Base-by-base conservation (phyloP, 2,329 filamentous ascomycete species). In the Aspergillus felis region DNA sequence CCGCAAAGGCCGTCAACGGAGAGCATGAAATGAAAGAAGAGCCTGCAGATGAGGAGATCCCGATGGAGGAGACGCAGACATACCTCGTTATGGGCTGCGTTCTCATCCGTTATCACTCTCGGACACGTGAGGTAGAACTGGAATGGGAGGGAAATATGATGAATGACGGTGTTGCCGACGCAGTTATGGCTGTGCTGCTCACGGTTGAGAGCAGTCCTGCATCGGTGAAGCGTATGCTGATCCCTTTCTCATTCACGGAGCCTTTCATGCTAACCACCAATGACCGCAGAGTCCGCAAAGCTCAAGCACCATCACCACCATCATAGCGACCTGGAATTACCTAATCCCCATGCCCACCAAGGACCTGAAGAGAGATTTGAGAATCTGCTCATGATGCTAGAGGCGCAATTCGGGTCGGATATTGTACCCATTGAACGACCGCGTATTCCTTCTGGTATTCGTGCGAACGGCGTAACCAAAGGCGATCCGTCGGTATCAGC, bases 111-210 rank as follows among this genome's bases (percentile, higher is more conserved):
- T 92, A 94, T 74, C 84, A 84, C 61, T 84, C 81, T 60, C 72
- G 75, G 12, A 87, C 86, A 64, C 90, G 92, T 56, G 88, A 94
- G 69, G 84, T 97, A 5, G 92, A 95, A 72, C 81, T 97, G 2
- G 92, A 96, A 75, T 99, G 94, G 94, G 93, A 97, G 73, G 94
- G 92, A 57, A 99, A 97, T 72, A 90, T 96, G 79, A 87, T 97
- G 69, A 99, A 97, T 73, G 94, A 99, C 70, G 91, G 92, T 59
- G 95, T 99, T 68, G 94, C 94, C n/a, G 94, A 99, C 75, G 92
- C 94, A 17, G 89, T 97, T 55, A 91, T 97, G 82, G 92, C 92
- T 0, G 91, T 97, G 2, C 82, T 99, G 10, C 86, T 96, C 66
- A 92, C 90, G 0, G 90, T 96, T 24, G 94, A 99, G 76, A 95